Evolutionary conservation across 2,329 filamentous ascomycete genomes (phyloP).

Genomic region (Botrytis cinerea): DNA sequence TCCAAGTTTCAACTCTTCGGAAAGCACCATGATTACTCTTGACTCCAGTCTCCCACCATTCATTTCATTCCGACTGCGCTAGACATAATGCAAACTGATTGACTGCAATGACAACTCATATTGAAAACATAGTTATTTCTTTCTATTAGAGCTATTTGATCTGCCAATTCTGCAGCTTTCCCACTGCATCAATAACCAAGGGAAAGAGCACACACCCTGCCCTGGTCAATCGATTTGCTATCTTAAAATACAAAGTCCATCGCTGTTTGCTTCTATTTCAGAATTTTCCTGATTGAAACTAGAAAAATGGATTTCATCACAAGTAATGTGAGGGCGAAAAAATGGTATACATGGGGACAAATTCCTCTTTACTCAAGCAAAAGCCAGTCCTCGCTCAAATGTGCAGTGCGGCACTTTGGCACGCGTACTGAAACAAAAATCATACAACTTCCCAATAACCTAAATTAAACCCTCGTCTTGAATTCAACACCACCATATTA

Average conservation of each 20-base stretch:
- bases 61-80: neutral
- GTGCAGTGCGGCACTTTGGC: conserved; percentile 33
- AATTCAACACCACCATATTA: conserved; percentile 34
- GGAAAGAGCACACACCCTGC: neutral
- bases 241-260: conserved; percentile 23
- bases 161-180: neutral
- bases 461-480: conserved; percentile 27
- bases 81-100: neutral
- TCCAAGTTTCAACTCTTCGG: neutral
- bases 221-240: neutral
- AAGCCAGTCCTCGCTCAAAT: conserved; percentile 29
- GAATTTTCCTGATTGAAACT: neutral
- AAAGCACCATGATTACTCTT: neutral
- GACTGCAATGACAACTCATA: neutral
- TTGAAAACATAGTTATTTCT: conserved; percentile 19
- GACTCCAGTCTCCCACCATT: neutral
- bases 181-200: conserved; percentile 21
- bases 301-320: neutral
- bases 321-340: conserved; percentile 20
- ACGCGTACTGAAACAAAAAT: conserved; percentile 15
- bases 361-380: conserved; percentile 25
- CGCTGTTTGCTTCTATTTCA: neutral
- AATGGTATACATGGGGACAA: conserved; percentile 24
- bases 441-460: conserved; percentile 22
- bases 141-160: conserved; percentile 23